phyloP scores from a whole-genome alignment of 345 rosid genomes.

The Aquilaria yunnanensis region DNA sequence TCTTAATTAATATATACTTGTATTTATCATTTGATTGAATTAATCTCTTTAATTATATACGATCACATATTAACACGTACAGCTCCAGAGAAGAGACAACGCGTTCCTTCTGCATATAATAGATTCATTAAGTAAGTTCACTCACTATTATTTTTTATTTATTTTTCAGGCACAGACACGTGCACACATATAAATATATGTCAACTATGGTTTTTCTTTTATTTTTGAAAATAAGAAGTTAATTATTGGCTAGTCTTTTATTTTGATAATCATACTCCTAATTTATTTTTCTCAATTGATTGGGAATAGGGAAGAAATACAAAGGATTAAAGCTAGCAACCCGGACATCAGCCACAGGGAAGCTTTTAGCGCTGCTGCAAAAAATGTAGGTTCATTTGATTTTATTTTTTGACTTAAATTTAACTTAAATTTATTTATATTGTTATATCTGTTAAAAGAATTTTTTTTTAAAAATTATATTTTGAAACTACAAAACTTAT shows the following conservation, averaged over 20 bases:
- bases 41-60: too few relatives aligned
- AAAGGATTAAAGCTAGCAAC: conserved; percentile 91
- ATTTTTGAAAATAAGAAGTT: not conserved
- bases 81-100: conserved; percentile 98
- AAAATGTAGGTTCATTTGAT: conserved; percentile 56
- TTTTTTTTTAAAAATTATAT: too few relatives aligned
- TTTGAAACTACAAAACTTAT: too few relatives aligned
- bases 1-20: too few relatives aligned
- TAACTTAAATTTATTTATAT: not conserved
- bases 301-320: conserved; percentile 78
- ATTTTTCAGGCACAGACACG: too few relatives aligned
- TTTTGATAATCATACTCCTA: not conserved
- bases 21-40: too few relatives aligned
- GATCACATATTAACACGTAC: conserved; percentile 11
- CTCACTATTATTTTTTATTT: not conserved
- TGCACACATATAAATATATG: too few relatives aligned
- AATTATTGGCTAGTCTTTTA: not conserved
- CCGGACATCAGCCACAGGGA: conserved; percentile 97
- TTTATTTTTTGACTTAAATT: not conserved
- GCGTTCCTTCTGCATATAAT: conserved; percentile 97
- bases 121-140: conserved; percentile 84
- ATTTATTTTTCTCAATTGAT: not conserved
- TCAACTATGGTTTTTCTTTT: too few relatives aligned
- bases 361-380: conserved; percentile 98
- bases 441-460: not conserved